Evolutionary conservation across 495 filamentous ascomycete genomes (phyloP), one percentile per base, ranked within the genome.

Genomic region (Hypomontagnella monticulosa): DNA sequence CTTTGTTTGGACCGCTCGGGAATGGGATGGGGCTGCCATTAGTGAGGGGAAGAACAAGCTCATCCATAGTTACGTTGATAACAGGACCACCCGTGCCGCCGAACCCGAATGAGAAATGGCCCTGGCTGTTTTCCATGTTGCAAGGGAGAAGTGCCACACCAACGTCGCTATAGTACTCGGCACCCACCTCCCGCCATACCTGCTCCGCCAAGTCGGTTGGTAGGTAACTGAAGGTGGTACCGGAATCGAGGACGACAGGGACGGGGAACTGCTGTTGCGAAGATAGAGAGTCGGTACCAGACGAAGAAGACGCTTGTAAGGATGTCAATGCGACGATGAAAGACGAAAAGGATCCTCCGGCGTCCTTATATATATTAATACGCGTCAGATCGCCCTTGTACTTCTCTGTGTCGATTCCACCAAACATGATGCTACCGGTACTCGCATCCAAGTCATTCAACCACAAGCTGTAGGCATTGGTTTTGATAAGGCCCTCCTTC

Each of bases 401-500:
- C 74, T 97, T 97, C 19, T 84, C 85, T 0, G 90, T 93, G 71
- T 99, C 90, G 51, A 99, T 91, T 16, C 96, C 95, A 18, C 95
- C 95, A 63, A 99, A 99, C 5, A 98, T 64, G 40, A 83, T 81
- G 57, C 50, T 79, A 32, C 81, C 81, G 9, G 71, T 75, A 63
- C 73, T 79, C 2, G 80, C 70, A 43, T 78, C 76, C 6, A 93
- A 80, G 64, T 94, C 91, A 70, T 97, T 91, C 46, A 97, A 77
- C 93, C 93, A 97, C 8, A 97, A 76, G 52, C 91, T 96, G 74
- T 95, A 99, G 9, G 95, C 94, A 47, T 85, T 87, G 1, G 90
- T 90, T 56, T 90, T 86, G 73, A 97, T 96, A 44, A 90, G 52
- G 2, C 87, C 88, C 47, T 88, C 80, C 40, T 91, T 75, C 20